A percentile compares a stretch with the other conserved stretches of the same genome.
phyloP scores from a whole-genome alignment of 2,329 filamentous ascomycete species.

The Decorospora gaudefroyi region DNA sequence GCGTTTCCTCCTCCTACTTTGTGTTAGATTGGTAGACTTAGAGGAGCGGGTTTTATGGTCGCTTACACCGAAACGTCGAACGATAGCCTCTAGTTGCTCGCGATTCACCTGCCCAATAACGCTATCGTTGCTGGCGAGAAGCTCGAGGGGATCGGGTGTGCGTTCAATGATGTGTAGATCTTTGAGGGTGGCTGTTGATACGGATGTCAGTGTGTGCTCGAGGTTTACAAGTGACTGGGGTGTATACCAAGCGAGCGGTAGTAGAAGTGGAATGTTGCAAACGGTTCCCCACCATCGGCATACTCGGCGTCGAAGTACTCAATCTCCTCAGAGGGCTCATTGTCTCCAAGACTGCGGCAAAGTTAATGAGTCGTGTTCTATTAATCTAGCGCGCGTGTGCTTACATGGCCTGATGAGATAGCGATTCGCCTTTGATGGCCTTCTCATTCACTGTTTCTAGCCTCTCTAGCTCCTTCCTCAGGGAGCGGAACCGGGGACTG shows the following conservation, averaged over 20 bases:
- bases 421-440: constrained; percentile 19
- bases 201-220: not conserved
- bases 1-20: constrained; percentile 1
- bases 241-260: constrained; percentile 27
- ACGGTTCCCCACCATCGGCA: constrained; percentile 8
- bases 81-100: constrained; percentile 11
- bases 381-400: not conserved
- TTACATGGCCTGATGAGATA: constrained; percentile 16
- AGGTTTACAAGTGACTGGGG: not conserved
- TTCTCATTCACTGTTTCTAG: constrained; percentile 20
- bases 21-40: not conserved
- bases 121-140: constrained; percentile 7
- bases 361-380: constrained; percentile 10
- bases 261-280: constrained; percentile 28
- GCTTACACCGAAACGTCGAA: constrained; percentile 8
- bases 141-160: constrained; percentile 24
- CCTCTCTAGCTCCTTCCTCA: constrained; percentile 26
- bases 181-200: constrained; percentile 25
- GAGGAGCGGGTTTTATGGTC: not conserved
- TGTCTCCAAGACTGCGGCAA: constrained; percentile 1
- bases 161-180: constrained; percentile 35
- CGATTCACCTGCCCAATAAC: constrained; percentile 9
- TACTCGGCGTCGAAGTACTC: constrained; percentile 11
- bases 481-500: not conserved
- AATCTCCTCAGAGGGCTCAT: constrained; percentile 3